Conservation (phyloP, 495 filamentous ascomycete species). For the Talaromyces thailandensis region DNA sequence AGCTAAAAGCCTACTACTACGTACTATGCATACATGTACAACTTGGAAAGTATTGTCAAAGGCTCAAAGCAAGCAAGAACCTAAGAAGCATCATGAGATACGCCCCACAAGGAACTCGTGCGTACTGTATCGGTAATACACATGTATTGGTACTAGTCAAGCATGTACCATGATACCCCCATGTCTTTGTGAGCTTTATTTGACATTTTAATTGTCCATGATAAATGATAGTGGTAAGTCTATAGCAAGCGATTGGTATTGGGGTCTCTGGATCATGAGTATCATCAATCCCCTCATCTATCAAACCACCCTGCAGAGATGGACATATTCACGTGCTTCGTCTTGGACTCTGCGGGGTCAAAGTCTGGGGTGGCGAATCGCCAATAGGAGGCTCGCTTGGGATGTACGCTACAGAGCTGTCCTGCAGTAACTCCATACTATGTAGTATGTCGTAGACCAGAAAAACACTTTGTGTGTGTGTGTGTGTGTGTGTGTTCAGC, state of each 20-base stretch:
- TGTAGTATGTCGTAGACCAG: too few species aligned
- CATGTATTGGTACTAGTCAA: not conserved
- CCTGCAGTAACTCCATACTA: too few species aligned
- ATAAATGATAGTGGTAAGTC: not conserved
- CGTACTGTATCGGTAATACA: not conserved
- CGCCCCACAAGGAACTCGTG: not conserved
- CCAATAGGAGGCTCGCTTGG: not conserved
- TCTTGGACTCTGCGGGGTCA: not conserved
- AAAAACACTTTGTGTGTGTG: too few species aligned
- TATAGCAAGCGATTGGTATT: not conserved
- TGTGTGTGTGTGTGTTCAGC: too few species aligned
- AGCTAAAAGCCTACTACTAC: too few species aligned
- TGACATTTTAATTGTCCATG: too few species aligned
- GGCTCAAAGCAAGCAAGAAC: not conserved
- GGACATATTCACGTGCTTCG: not conserved
- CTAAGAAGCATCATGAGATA: not conserved
- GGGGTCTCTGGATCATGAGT: not conserved
- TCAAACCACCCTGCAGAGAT: not conserved
- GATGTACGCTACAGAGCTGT: too few species aligned
- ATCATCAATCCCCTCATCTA: not conserved
- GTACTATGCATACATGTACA: too few species aligned
- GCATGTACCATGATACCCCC: not conserved
- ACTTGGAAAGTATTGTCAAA: too few species aligned
- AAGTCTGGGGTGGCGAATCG: slow-evolving; percentile 3
- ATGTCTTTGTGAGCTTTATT: not conserved